Conservation (phyloP, 164 flowering plant species). For the Piper longum region DNA sequence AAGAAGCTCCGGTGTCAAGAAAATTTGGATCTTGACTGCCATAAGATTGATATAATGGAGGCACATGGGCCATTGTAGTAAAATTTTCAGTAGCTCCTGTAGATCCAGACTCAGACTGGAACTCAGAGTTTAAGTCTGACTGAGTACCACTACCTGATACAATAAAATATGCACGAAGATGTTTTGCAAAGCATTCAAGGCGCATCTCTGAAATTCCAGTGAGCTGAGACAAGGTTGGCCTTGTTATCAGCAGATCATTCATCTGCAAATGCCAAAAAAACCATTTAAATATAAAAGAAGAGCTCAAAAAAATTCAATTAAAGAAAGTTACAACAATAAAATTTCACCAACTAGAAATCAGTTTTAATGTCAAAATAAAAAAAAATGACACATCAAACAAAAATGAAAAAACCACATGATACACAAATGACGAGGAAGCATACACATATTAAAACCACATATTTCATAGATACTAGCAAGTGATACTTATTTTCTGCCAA, state of each 20-base stretch:
- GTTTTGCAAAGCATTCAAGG: slow-evolving; percentile 62
- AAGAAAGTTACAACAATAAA: too few relatives aligned
- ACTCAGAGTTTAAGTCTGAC: slow-evolving; percentile 10
- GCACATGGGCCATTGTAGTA: slow-evolving; percentile 14
- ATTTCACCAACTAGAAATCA: too few relatives aligned
- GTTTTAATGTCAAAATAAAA: too few relatives aligned
- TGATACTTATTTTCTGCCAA: too few relatives aligned
- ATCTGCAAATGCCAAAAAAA: slow-evolving; percentile 27
- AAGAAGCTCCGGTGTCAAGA: slow-evolving; percentile 53
- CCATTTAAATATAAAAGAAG: background rate
- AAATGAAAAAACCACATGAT: too few relatives aligned
- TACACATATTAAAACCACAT: too few relatives aligned
- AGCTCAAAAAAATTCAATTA: background rate
- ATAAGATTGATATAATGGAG: slow-evolving; percentile 19
- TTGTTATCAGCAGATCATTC: slow-evolving; percentile 57
- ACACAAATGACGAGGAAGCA: too few relatives aligned
- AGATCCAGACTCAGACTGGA: slow-evolving; percentile 11
- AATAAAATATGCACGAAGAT: slow-evolving; percentile 60
- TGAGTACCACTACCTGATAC: slow-evolving; percentile 26
- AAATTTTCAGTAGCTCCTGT: slow-evolving; percentile 16
- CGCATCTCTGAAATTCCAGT: slow-evolving; percentile 83
- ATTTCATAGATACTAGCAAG: too few relatives aligned
- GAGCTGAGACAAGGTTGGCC: slow-evolving; percentile 65
- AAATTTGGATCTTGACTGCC: slow-evolving; percentile 28
- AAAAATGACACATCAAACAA: too few relatives aligned